Percentiles rank a stretch among this genome's conserved stretches.
phyloP scores from a whole-genome alignment of 1,284 basidiomycete species.

The Phlebopus sp. region DNA sequence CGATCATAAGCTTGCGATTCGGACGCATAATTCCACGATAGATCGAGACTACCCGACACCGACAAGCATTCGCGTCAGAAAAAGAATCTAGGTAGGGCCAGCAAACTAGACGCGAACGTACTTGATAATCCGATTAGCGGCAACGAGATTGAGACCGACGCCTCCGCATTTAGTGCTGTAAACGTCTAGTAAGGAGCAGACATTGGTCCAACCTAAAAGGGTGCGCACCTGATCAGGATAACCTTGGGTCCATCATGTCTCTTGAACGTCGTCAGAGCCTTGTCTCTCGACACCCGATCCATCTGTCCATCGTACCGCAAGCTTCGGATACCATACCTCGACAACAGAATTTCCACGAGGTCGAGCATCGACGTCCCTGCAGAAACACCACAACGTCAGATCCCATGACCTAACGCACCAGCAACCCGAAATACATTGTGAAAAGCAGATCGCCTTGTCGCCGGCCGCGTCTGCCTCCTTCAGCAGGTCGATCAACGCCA shows the following conservation, averaged over 20 bases:
- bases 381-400: background rate
- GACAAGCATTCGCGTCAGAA: background rate
- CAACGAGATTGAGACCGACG: conserved; percentile 63
- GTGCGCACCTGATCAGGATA: conserved; percentile 55
- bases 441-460: conserved; percentile 69
- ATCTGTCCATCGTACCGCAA: conserved; percentile 66
- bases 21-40: conserved; percentile 69
- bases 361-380: conserved; percentile 73
- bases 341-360: conserved; percentile 55
- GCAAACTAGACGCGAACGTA: conserved; percentile 29
- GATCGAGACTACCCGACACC: conserved; percentile 52
- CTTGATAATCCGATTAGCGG: conserved; percentile 69
- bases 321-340: conserved; percentile 53
- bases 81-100: too few species aligned
- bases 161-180: conserved; percentile 63
- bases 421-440: conserved; percentile 52
- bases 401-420: background rate
- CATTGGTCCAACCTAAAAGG: background rate
- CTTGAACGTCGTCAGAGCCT: conserved; percentile 49
- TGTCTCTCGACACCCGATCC: conserved; percentile 50
- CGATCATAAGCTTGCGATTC: conserved; percentile 70
- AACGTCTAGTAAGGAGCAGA: background rate
- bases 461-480: conserved; percentile 58
- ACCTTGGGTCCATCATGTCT: conserved; percentile 52
- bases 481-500: conserved; percentile 49